Evolutionary conservation across 208 protist species (phyloP), one percentile per base, ranked within the genome.

Genomic region (Trypanosoma brucei): DNA sequence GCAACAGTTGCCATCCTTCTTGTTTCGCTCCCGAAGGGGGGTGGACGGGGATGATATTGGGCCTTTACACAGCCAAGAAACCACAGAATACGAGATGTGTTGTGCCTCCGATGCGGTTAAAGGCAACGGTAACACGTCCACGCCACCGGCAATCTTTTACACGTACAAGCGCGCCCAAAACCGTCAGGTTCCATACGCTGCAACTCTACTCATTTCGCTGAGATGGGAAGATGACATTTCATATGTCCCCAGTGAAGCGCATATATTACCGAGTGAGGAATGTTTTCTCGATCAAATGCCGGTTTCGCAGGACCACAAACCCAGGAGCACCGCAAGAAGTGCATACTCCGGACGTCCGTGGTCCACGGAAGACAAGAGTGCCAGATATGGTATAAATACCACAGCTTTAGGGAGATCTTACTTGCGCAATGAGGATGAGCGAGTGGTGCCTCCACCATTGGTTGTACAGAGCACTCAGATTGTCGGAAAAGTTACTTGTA

Each of bases 231-330:
- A 52, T 11, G 56, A 65, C 48, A 30, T 34, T 13, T 14, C 34
- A 8, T 70, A 64, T 52, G 55, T 77, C 4, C 78, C 75, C 7
- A 65, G 56, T 8, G 55, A 70, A 33, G 80, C 80, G 30, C 59
- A 65, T 33, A 76, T 87, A 61, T 65, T 84, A 2, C 54, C 74
- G 9, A 87, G 80, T 59, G 84, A 93, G 60, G 87, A 84, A 62
- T 79, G 84, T 62, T 65, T 91, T 45, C 40, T 86, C 14, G 71
- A 81, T 8, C 74, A 81, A 42, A 73, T 88, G 14, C 66, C 76
- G 31, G 55, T 76, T 34, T 64, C 34, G 69, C 70, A 56, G 71
- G 68, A 52, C 54, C 68, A n/a, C 65, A 45, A 31, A 34, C 59
- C 40, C 14, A 67, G 33, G 35, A 33, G 49, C 56, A 45, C 69